Percentiles rank a stretch among this genome's conserved stretches.
Evolutionary conservation across 805 yeast genomes (phyloP).

Genomic region (Candida ulmi): DNA sequence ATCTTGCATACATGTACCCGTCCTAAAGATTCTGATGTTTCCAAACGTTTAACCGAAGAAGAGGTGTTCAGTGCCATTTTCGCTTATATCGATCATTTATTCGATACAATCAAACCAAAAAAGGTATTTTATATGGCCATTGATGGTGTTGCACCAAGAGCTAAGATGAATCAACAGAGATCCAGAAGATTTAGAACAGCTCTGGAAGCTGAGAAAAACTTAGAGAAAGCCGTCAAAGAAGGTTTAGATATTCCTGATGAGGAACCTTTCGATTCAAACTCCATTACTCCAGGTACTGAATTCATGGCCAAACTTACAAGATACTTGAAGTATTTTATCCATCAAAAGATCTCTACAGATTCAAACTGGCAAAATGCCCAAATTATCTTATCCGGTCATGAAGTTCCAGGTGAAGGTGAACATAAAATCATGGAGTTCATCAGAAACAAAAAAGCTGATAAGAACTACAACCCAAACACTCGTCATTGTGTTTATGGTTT

Average conservation of each 20-base stretch:
- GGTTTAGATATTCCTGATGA: constrained; percentile 78
- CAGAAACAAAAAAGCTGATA: constrained; percentile 69
- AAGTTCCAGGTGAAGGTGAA: constrained; percentile 98
- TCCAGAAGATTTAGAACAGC: constrained; percentile 94
- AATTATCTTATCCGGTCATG: constrained; percentile 83
- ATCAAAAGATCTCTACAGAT: constrained; percentile 82
- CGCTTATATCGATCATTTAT: constrained; percentile 89
- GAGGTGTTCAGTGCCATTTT: constrained; percentile 91
- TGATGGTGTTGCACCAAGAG: constrained; percentile 98
- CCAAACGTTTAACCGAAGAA: constrained; percentile 74
- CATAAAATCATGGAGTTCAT: constrained; percentile 95
- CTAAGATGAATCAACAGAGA: constrained; percentile 97
- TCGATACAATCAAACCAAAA: constrained; percentile 80
- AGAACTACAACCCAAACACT: constrained; percentile 67
- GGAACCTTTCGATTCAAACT: constrained; percentile 83
- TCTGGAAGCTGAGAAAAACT: constrained; percentile 78
- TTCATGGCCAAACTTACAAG: constrained; percentile 86
- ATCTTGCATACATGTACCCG: constrained; percentile 93
- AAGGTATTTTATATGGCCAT: constrained; percentile 91
- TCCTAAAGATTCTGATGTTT: constrained; percentile 62
- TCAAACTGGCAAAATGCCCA: constrained; percentile 77
- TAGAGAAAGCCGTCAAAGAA: constrained; percentile 63
- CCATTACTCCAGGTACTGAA: constrained; percentile 96
- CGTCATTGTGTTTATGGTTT: constrained; percentile 94
- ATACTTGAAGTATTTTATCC: constrained; percentile 80